phyloP scores from a whole-genome alignment of 345 rosid genomes.

The Lepidium didymum region DNA sequence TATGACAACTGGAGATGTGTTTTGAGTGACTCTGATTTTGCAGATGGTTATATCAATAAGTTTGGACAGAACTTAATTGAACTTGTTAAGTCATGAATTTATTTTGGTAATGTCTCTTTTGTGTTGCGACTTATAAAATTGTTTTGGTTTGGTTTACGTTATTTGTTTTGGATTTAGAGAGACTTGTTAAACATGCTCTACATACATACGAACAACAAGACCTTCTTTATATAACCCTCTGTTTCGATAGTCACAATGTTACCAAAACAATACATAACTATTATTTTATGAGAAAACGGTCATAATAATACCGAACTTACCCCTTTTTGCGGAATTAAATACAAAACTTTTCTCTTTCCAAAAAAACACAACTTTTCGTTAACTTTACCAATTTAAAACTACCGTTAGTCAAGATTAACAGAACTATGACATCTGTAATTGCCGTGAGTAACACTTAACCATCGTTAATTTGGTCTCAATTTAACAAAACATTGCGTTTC shows the following conservation, averaged over 20 bases:
- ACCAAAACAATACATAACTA: neutral
- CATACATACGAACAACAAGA: neutral
- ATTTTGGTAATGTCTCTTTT: neutral
- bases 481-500: too few relatives aligned
- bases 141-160: neutral
- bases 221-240: neutral
- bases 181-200: neutral
- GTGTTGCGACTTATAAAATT: neutral
- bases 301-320: too few relatives aligned
- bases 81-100: constrained; percentile 21
- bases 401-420: too few relatives aligned
- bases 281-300: too few relatives aligned
- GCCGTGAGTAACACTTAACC: too few relatives aligned
- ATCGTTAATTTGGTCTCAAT: too few relatives aligned
- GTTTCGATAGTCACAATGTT: neutral
- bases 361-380: too few relatives aligned
- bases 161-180: neutral
- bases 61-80: constrained; percentile 33
- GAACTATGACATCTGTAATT: too few relatives aligned
- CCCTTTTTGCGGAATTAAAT: too few relatives aligned
- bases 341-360: too few relatives aligned
- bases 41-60: constrained; percentile 35
- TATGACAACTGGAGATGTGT: constrained; percentile 36
- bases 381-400: too few relatives aligned
- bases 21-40: constrained; percentile 25